Evolutionary conservation across 2,329 filamentous ascomycete genomes (phyloP), one percentile per base, ranked within the genome.

Genomic region (Colletotrichum sp.): DNA sequence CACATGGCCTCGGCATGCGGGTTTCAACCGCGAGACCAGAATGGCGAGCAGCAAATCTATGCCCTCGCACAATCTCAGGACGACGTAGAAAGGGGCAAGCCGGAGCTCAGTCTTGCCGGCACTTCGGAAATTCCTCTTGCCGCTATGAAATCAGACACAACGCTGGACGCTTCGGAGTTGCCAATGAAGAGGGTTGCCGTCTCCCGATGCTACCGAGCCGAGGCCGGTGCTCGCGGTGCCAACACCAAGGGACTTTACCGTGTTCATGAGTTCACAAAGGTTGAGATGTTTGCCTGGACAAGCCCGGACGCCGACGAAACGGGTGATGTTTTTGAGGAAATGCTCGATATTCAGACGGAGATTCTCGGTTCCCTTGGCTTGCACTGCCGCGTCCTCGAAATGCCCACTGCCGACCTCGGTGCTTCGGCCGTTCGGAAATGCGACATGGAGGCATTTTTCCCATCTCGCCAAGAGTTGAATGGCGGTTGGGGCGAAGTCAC

Each of bases 251-350:
- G 97, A 7, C 87, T 99, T 3, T 99, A 99, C 86, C 94, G 97
- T 32, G 97, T 99, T 5, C 97, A 99, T 85, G 97, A 99, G 85
- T 99, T 99, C 85, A 98, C 96, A 32, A 99, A 99, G 84, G 96
- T 99, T 0, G 97, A 99, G 85, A 93, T 99, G 89, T 99, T 99
- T 83, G 96, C 94, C 1, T 99, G 97, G 97, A 94, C 95, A 6
- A 80, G 89, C 34, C 92, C 94, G 2, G 88, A 92, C 69, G 73
- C 80, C 4, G 82, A 81, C 36, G 82, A 84, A 55, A 87, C 92
- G 0, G 86, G 89, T 9, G 86, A 90, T 0, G 80, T 96, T 15
- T 98, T 98, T 83, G 88, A 94, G 67, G 96, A 98, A 84, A 95
- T 99, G 88, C 87, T 98, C 67, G 90, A 92, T 76, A 93, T 98